Conservation (phyloP, 106 monocot species). For the Acorus calamus region DNA sequence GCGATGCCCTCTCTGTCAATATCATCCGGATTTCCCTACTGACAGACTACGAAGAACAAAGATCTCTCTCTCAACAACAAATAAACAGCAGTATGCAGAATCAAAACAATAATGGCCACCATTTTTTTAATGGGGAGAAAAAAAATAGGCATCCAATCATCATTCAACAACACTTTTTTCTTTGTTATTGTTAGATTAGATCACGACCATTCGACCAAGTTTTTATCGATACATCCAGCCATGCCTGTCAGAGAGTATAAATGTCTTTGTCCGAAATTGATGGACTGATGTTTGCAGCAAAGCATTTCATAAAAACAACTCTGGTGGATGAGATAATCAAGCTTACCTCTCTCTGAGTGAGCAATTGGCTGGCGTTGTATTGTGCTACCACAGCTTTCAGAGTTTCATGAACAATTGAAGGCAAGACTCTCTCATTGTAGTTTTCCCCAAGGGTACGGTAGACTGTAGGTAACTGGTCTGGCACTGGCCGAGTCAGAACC, state of each 20-base stretch:
- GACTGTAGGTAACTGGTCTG: conserved; percentile 5
- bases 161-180: no score
- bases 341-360: conserved; percentile 90
- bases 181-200: no score
- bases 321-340: background rate
- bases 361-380: conserved; percentile 95
- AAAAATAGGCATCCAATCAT: no score
- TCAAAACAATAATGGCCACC: no score
- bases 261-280: no score
- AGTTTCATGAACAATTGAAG: conserved; percentile 79
- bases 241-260: no score
- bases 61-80: background rate
- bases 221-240: no score
- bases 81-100: background rate
- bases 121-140: no score
- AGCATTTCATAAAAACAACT: background rate
- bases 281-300: no score
- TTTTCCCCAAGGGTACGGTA: conserved; percentile 30
- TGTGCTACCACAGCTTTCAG: conserved; percentile 93
- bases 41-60: conserved; percentile 33
- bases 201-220: no score
- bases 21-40: conserved; percentile 80
- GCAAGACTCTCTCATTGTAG: conserved; percentile 69
- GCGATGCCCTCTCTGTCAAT: conserved; percentile 61
- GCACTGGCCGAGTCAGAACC: conserved; percentile 2